Conservation (phyloP, 345 rosid genomes). For the Melaleuca alternifolia region DNA sequence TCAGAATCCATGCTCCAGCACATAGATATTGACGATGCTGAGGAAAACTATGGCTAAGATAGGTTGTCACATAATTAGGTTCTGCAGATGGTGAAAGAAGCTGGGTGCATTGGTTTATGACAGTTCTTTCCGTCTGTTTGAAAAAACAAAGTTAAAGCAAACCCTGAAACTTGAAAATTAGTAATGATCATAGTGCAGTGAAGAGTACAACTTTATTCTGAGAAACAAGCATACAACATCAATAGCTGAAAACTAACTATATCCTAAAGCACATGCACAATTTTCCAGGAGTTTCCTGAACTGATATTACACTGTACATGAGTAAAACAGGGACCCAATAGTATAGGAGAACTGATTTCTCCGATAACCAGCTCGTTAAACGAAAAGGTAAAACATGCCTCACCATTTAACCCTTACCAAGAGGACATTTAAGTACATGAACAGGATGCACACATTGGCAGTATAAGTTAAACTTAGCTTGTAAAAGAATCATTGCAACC, state of each 20-base stretch:
- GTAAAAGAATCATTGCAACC: not conserved
- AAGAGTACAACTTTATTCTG: not conserved
- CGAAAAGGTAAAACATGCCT: not conserved
- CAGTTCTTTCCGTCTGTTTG: conserved; percentile 85
- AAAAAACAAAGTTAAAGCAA: conserved; percentile 6
- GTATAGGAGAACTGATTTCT: not conserved
- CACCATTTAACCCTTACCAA: not conserved
- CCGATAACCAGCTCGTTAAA: not conserved
- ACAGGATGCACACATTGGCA: not conserved
- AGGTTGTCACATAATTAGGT: conserved; percentile 67
- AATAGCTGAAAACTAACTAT: not conserved
- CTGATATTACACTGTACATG: not conserved
- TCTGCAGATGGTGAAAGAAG: conserved; percentile 86
- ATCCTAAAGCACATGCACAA: not conserved
- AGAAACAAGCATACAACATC: not conserved
- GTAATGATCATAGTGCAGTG: not conserved
- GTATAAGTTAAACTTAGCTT: not conserved
- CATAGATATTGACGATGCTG: conserved; percentile 82
- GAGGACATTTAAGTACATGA: not conserved
- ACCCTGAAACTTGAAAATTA: not conserved
- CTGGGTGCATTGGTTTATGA: conserved; percentile 82
- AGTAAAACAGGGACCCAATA: not conserved
- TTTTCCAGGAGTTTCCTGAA: not conserved
- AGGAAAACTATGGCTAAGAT: conserved; percentile 68
- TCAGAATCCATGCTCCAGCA: conserved; percentile 95